Evolutionary conservation across 2,329 filamentous ascomycete genomes (phyloP).

Genomic region (Pseudogymnoascus sp.): DNA sequence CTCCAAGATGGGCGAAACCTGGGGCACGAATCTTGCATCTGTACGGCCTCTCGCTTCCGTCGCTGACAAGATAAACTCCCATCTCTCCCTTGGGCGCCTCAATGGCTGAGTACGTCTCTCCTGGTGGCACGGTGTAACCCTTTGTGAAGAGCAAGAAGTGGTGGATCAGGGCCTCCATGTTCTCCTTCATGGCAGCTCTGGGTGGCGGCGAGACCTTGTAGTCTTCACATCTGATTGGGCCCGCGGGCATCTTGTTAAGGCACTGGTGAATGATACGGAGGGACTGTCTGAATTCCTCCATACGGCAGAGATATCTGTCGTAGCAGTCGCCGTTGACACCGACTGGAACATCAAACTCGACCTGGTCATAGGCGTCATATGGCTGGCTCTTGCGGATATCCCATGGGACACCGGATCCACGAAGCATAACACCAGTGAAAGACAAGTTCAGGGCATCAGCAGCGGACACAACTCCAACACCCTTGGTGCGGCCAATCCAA

Average conservation of each 20-base stretch:
- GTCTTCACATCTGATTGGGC: constrained; percentile 91
- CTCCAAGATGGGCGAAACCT: constrained; percentile 88
- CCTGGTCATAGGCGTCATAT: constrained; percentile 95
- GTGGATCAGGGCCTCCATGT: constrained; percentile 99
- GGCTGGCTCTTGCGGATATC: constrained; percentile 95
- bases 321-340: constrained; percentile 98
- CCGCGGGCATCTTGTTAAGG: constrained; percentile 95
- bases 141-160: constrained; percentile 99
- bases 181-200: constrained; percentile 99
- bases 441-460: constrained; percentile 94
- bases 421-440: constrained; percentile 96
- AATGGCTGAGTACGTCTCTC: constrained; percentile 95
- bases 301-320: constrained; percentile 96
- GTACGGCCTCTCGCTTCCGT: constrained; percentile 93
- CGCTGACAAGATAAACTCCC: constrained; percentile 93
- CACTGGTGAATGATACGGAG: constrained; percentile 98
- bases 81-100: constrained; percentile 99
- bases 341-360: constrained; percentile 96
- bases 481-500: constrained; percentile 90
- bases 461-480: constrained; percentile 83
- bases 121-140: constrained; percentile 92
- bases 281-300: constrained; percentile 99
- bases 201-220: constrained; percentile 97
- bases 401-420: constrained; percentile 91
- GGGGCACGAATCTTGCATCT: constrained; percentile 95